A percentile compares a stretch with the other conserved stretches of the same genome.
Evolutionary conservation across 805 yeast species (phyloP).

Genomic region (Komagataella phaffii): DNA sequence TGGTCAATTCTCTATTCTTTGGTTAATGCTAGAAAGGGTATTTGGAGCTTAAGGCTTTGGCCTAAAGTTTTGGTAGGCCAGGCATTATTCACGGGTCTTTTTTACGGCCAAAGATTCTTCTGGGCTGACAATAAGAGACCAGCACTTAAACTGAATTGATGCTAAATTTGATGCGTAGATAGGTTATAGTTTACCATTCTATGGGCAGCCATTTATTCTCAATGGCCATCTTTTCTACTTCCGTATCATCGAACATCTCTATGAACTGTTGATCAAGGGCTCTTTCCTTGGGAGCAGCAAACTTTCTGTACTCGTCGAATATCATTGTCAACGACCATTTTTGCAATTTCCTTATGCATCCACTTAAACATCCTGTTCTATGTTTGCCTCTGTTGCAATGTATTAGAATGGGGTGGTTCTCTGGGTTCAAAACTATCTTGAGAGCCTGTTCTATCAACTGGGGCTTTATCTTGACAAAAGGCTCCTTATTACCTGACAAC

Average conservation of each 20-base stretch:
- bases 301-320: slow-evolving; percentile 88
- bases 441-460: slow-evolving; percentile 69
- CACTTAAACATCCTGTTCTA: slow-evolving; percentile 92
- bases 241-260: slow-evolving; percentile 68
- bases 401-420: slow-evolving; percentile 80
- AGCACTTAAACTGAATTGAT: background rate
- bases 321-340: slow-evolving; percentile 91
- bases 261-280: slow-evolving; percentile 94
- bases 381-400: slow-evolving; percentile 97
- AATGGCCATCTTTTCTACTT: slow-evolving; percentile 41
- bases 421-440: slow-evolving; percentile 70
- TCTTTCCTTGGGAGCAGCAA: slow-evolving; percentile 90
- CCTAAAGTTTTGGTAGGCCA: slow-evolving; percentile 46
- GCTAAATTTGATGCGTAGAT: background rate
- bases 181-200: slow-evolving; percentile 32
- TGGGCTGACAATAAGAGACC: slow-evolving; percentile 12
- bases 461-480: slow-evolving; percentile 63
- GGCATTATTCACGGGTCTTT: slow-evolving; percentile 46
- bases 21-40: slow-evolving; percentile 51
- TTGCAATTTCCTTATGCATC: slow-evolving; percentile 80
- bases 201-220: slow-evolving; percentile 51
- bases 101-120: slow-evolving; percentile 63
- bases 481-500: slow-evolving; percentile 91
- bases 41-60: slow-evolving; percentile 41
- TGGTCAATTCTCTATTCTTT: slow-evolving; percentile 70